phyloP scores from a whole-genome alignment of 345 rosid genomes.

The Alliaria petiolata region DNA sequence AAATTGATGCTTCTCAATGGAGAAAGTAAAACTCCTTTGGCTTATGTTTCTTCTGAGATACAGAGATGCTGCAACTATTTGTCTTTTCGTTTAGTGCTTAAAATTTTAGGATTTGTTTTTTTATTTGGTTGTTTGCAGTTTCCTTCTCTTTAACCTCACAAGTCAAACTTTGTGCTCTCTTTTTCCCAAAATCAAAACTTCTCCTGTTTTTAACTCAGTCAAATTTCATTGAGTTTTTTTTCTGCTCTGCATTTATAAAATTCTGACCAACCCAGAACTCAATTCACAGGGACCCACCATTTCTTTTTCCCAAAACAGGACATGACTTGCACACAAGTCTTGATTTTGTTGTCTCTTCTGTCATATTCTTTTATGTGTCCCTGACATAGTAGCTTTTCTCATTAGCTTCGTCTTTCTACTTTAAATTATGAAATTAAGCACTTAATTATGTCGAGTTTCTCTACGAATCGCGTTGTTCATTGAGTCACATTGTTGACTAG shows the following conservation, averaged over 20 bases:
- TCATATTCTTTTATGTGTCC: neutral
- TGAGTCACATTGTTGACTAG: neutral
- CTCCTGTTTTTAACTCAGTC: neutral
- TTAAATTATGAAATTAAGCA: neutral
- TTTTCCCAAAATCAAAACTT: neutral
- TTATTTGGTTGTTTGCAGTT: conserved; percentile 1
- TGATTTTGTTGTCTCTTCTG: conserved; percentile 21
- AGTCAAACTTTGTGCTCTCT: conserved; percentile 9
- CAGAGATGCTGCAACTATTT: neutral
- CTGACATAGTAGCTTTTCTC: neutral
- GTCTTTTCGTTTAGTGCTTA: conserved; percentile 1
- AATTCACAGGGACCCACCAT: conserved; percentile 25
- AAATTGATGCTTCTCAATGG: conserved; percentile 16
- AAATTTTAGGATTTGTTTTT: neutral
- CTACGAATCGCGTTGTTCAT: neutral
- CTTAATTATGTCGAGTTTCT: neutral
- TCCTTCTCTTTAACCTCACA: neutral
- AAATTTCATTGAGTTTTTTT: neutral
- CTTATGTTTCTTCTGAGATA: conserved; percentile 16
- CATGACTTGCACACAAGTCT: conserved; percentile 25
- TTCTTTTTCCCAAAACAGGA: neutral
- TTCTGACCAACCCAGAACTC: conserved; percentile 29
- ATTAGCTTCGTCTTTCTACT: conserved; percentile 1
- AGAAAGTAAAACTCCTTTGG: conserved; percentile 8
- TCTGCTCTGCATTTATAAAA: conserved; percentile 6